A percentile compares a stretch with the other conserved stretches of the same genome.
phyloP scores from a whole-genome alignment of 345 rosid genomes.

The Reutealis trisperma region DNA sequence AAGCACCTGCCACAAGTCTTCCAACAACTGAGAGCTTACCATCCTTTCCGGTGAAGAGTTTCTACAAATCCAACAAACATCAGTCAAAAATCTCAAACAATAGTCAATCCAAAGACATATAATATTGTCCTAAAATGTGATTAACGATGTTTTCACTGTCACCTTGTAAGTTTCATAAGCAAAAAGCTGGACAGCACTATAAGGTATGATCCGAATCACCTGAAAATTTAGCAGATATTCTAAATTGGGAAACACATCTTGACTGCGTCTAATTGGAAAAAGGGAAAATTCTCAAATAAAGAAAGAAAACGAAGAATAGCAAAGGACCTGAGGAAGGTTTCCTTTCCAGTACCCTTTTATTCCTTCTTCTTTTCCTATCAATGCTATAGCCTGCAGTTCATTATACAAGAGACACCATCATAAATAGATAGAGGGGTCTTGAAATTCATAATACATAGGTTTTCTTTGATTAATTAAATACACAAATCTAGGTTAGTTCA shows the following conservation, averaged over 20 bases:
- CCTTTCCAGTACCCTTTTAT: slow-evolving; percentile 99
- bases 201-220: slow-evolving; percentile 90
- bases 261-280: neutral
- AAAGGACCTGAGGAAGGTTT: slow-evolving; percentile 88
- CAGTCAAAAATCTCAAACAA: slow-evolving; percentile 16
- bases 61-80: slow-evolving; percentile 50
- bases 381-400: slow-evolving; percentile 60
- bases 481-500: neutral
- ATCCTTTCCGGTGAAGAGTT: slow-evolving; percentile 72
- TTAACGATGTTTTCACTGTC: slow-evolving; percentile 4
- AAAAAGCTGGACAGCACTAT: slow-evolving; percentile 93
- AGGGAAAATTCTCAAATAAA: neutral
- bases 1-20: slow-evolving; percentile 97
- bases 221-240: slow-evolving; percentile 36
- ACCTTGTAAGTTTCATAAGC: slow-evolving; percentile 96
- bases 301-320: slow-evolving; percentile 2
- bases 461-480: neutral
- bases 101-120: neutral
- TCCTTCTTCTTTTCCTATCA: slow-evolving; percentile 91
- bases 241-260: slow-evolving; percentile 16
- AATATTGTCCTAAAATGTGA: neutral
- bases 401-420: slow-evolving; percentile 6
- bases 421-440: neutral
- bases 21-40: slow-evolving; percentile 81
- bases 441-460: neutral